Percentiles rank a stretch among this genome's conserved stretches.
Conservation (phyloP, 2,329 filamentous ascomycete genomes). For the Stromatinia cepivora region DNA sequence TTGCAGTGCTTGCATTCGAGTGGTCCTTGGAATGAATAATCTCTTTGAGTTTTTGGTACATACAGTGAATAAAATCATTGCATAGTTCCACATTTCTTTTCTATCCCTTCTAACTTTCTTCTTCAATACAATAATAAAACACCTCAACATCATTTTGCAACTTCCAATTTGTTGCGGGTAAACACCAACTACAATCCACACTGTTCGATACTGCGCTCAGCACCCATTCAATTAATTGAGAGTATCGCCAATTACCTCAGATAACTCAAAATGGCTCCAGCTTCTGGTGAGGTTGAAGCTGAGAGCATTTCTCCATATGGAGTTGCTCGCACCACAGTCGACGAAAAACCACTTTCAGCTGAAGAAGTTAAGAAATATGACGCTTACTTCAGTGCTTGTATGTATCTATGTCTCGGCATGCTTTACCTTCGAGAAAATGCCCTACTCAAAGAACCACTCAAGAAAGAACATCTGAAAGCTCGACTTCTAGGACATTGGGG, state of each 20-base stretch:
- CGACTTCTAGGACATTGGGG: constrained; percentile 78
- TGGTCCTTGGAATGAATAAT: constrained; percentile 6
- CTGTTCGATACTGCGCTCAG: not conserved
- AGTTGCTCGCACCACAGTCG: constrained; percentile 62
- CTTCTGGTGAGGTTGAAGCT: constrained; percentile 42
- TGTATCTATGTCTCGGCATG: constrained; percentile 78
- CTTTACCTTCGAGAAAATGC: constrained; percentile 76
- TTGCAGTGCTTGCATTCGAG: not conserved
- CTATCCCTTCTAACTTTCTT: constrained; percentile 2
- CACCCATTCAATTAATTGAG: not conserved
- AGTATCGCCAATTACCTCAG: not conserved
- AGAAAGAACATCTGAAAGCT: constrained; percentile 67
- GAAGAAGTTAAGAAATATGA: constrained; percentile 69
- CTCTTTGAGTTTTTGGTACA: not conserved
- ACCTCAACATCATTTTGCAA: not conserved
- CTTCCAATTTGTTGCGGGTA: not conserved
- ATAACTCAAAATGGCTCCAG: constrained; percentile 31
- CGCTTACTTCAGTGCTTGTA: constrained; percentile 71
- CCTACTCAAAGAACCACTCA: constrained; percentile 67
- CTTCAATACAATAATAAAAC: not conserved
- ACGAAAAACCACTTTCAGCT: constrained; percentile 59
- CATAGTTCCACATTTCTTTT: not conserved
- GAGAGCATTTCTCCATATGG: constrained; percentile 65
- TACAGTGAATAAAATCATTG: not conserved
- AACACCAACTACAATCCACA: not conserved